Conservation (phyloP, 768 basidiomycete species). For the Termitomyces titanicus region DNA sequence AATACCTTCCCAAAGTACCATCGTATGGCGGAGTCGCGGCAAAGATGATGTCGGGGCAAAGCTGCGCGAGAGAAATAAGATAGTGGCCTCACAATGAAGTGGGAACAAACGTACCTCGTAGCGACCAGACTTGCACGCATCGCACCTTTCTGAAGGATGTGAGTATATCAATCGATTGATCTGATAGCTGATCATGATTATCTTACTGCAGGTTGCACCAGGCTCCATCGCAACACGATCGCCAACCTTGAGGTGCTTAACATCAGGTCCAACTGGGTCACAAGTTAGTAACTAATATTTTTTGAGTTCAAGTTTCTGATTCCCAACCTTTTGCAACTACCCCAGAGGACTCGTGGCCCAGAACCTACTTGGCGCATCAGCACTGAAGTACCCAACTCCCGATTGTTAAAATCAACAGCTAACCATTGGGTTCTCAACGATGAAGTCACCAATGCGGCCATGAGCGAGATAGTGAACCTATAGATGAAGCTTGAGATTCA, state of each 20-base stretch:
- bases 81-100: not conserved
- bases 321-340: constrained; percentile 60
- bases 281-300: not conserved
- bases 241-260: constrained; percentile 74
- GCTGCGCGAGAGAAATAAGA: constrained; percentile 33
- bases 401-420: not conserved
- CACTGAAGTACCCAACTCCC: not conserved
- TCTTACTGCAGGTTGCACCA: constrained; percentile 74
- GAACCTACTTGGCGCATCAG: constrained; percentile 75
- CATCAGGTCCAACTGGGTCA: constrained; percentile 65
- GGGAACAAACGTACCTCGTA: constrained; percentile 60
- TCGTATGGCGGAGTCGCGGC: constrained; percentile 94
- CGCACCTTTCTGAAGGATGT: constrained; percentile 48
- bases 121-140: constrained; percentile 77
- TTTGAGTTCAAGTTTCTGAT: not conserved
- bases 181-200: constrained; percentile 2
- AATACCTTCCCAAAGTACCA: constrained; percentile 86
- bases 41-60: constrained; percentile 83
- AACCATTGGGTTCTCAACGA: constrained; percentile 81
- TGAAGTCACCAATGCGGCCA: constrained; percentile 76
- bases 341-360: constrained; percentile 93
- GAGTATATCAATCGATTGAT: not conserved
- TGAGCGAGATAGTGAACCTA: constrained; percentile 79
- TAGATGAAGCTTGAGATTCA: constrained; percentile 10
- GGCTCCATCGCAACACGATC: constrained; percentile 93